Evolutionary conservation across 2,329 filamentous ascomycete species (phyloP), one percentile per base, ranked within the genome.

Genomic region (Microsporum canis): DNA sequence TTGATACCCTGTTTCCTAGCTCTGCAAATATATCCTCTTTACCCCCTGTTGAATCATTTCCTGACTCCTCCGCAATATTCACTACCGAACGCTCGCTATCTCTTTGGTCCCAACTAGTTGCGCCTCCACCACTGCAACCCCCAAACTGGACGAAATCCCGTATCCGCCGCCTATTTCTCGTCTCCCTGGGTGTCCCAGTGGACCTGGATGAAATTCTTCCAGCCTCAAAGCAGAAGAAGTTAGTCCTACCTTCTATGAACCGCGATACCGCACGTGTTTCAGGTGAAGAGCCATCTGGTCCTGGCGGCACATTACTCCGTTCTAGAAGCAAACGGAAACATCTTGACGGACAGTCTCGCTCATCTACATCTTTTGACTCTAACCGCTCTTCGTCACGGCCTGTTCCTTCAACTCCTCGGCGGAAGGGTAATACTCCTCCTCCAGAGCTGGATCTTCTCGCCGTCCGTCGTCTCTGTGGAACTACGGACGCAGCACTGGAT

Each of bases 81-180:
- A 84, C 89, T 60, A 95, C 89, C 45, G 87, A 91, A 59, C 85
- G 91, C 62, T 95, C 89, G 63, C 86, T 89, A 61, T 96, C 94
- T 0, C 80, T 99, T 38, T 99, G 94, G 94, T 91, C 91, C 45
- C 94, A 99, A 77, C 84, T 99, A 3, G 90, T 96, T 34, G 92
- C 92, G 1, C 92, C 94, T 23, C 94, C 94, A 1, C 91, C 94
- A 1, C 83, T 99, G 41, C 91, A 96, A 69, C 94, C 94, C 4
- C 92, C 94, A 0, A 94, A 99, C 74, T 99, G 94, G 94, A 95
- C 96, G 62, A 89, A 94, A 65, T 96, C 91, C 59, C 89, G 91
- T 58, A 99, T 96, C 68, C 86, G 94, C 59, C 88, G 94, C 33
- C 83, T 99, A 31, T 99, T 99, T 72, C 84, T 99, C 47, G 91